Evolutionary conservation across 306 rosid species (phyloP), one percentile per base, ranked within the genome.

Genomic region (Dryas octopetala): DNA sequence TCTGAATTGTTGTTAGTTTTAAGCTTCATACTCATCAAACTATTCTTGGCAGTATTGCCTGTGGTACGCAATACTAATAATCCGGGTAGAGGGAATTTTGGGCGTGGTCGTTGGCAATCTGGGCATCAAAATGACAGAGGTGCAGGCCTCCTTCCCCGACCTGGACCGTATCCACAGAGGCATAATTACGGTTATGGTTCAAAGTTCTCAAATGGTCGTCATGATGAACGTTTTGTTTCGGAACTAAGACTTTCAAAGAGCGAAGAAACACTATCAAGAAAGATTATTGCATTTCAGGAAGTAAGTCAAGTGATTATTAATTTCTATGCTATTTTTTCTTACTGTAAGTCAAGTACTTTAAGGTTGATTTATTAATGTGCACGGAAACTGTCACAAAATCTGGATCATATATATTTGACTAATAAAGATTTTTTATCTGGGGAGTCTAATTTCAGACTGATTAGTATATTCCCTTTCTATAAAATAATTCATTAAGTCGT

Each of bases 131-230:
- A 91, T 86, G 97, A 86, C 79, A 91, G 99, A 83, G 98, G 91
- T 58, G 82, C 97, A 4, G 98, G 99, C 50, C 83, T 95, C 74
- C 97, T 95, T 81, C 97, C 97, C 14, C 87, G 93, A 54, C 97
- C 97, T 8, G 97, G 98, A 63, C 92, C 97, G 60, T 95, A 79
- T 90, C 96, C 93, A 48, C 93, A 85, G 68, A 85, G 97, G 86
- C 96, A 86, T 61, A 86, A 83, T 71, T 92, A 63, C 45, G 97
- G 97, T 77, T 90, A 66, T 68, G 91, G 91, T 48, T 71, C 91
- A 61, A 91, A 88, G 85, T 89, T 85, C 80, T 46, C 84, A 28
- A 90, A 87, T 78, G 89, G 91, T 62, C 93, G 88, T 67, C 86
- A 84, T 5, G 96, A 91, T 54, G 98, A 95, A 64, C 89, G 96